These are phyloP conservation scores for Phylloporus sp. DNA, from an alignment of 768 basidiomycete species.

Conservation along the genomic window DNA sequence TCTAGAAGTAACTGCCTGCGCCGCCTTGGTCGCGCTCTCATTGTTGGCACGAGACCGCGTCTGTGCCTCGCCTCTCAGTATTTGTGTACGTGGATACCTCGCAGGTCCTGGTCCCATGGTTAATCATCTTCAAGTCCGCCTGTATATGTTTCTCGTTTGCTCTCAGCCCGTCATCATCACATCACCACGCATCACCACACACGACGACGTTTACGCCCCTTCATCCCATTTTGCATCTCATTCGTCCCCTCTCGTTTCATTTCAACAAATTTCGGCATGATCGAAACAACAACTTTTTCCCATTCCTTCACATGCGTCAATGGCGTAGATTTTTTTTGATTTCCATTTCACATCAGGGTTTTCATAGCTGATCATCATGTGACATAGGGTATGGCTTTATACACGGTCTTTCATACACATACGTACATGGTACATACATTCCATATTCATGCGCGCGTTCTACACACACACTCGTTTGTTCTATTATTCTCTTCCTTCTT, in stretches of 20 bases:
- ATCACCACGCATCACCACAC: slow-evolving; percentile 17
- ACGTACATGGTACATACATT: slow-evolving; percentile 2
- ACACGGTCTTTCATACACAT: slow-evolving; percentile 5
- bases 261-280: slow-evolving; percentile 4
- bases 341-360: slow-evolving; percentile 6
- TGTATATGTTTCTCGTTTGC: slow-evolving; percentile 6
- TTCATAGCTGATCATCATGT: not conserved
- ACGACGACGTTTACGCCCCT: slow-evolving; percentile 8
- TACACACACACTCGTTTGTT: slow-evolving; percentile 1
- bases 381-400: slow-evolving; percentile 16
- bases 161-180: slow-evolving; percentile 1
- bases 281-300: slow-evolving; percentile 2
- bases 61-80: not conserved
- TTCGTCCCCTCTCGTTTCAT: not conserved
- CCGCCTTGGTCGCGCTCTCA: not conserved
- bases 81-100: slow-evolving; percentile 10
- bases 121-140: slow-evolving; percentile 8
- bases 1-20: slow-evolving; percentile 13
- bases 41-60: not conserved
- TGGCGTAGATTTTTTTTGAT: slow-evolving; percentile 10
- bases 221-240: slow-evolving; percentile 15
- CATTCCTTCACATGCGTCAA: not conserved
- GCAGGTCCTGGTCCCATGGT: slow-evolving; percentile 17
- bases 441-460: not conserved
- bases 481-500: not conserved